Evolutionary conservation across 2,329 filamentous ascomycete species (phyloP).

Genomic region (Fusarium sublunatum): DNA sequence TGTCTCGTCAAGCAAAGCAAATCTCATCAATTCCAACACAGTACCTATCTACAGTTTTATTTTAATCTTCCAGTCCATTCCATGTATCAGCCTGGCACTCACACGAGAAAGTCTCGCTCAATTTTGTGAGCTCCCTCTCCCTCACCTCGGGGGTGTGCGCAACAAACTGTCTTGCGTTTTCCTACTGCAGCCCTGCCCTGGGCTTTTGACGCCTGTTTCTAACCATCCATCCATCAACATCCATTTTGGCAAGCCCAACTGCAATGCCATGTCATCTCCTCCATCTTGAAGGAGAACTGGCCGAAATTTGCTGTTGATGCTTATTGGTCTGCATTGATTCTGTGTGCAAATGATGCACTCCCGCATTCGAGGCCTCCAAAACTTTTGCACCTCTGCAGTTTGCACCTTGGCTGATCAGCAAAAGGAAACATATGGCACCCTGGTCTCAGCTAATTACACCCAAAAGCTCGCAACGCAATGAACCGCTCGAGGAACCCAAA

Average conservation of each 20-base stretch:
- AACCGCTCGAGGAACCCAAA: conserved; percentile 24
- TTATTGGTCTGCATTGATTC: background rate
- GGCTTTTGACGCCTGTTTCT: conserved; percentile 28
- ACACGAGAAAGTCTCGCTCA: conserved; percentile 6
- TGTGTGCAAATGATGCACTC: conserved; percentile 20
- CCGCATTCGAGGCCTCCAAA: conserved; percentile 27
- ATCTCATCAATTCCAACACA: background rate
- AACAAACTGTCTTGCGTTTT: conserved; percentile 8
- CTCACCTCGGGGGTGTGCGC: conserved; percentile 15
- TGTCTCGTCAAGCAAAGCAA: background rate
- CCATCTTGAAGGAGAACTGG: conserved; percentile 1
- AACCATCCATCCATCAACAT: conserved; percentile 17
- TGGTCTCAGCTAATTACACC: conserved; percentile 18
- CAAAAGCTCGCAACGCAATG: conserved; percentile 22
- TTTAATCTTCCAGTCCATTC: too few relatives aligned
- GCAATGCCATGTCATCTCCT: conserved; percentile 39
- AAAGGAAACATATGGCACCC: conserved; percentile 7
- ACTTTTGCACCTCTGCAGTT: conserved; percentile 4
- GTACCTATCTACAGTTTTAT: background rate
- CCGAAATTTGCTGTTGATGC: background rate
- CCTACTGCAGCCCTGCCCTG: conserved; percentile 29
- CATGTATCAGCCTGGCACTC: conserved; percentile 6
- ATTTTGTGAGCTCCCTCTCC: background rate
- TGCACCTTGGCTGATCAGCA: conserved; percentile 1
- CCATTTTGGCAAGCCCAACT: background rate